Conservation (phyloP, 2,329 filamentous ascomycete genomes). For the Leptographium galeiforme region DNA sequence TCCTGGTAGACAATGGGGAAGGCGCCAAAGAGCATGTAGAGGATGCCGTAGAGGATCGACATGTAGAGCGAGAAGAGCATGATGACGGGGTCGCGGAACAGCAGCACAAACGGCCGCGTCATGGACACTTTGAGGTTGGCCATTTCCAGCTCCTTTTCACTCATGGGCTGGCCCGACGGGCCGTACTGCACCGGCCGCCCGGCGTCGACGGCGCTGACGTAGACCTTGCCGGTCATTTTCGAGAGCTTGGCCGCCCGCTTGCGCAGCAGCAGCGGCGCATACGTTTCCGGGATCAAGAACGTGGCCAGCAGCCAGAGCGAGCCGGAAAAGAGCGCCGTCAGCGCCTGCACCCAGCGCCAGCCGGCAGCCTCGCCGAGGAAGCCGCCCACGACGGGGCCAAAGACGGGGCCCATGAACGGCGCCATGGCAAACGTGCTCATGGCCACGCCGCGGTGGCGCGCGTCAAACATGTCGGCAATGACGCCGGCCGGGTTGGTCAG, state of each 20-base stretch:
- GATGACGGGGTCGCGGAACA: slow-evolving; percentile 55
- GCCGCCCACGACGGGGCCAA: slow-evolving; percentile 34
- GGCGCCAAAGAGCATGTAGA: slow-evolving; percentile 46
- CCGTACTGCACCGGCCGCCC: neutral
- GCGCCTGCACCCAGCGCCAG: slow-evolving; percentile 16
- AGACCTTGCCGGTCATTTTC: slow-evolving; percentile 27
- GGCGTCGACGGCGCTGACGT: neutral
- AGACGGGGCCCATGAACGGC: slow-evolving; percentile 60
- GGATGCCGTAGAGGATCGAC: slow-evolving; percentile 35
- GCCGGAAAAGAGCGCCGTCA: slow-evolving; percentile 13
- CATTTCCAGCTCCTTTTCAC: neutral
- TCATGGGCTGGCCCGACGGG: neutral
- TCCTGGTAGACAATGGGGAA: slow-evolving; percentile 42
- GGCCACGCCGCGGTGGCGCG: slow-evolving; percentile 36
- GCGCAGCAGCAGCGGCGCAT: slow-evolving; percentile 33
- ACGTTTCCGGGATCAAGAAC: slow-evolving; percentile 12
- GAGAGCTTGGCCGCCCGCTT: slow-evolving; percentile 34
- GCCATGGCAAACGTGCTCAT: slow-evolving; percentile 62
- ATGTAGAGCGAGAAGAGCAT: slow-evolving; percentile 41
- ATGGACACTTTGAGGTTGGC: slow-evolving; percentile 15
- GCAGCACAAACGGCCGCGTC: slow-evolving; percentile 49
- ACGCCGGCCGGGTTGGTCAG: slow-evolving; percentile 49
- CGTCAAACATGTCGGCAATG: slow-evolving; percentile 48
- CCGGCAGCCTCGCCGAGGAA: slow-evolving; percentile 16
- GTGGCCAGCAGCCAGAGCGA: slow-evolving; percentile 13